Conservation (phyloP, 495 filamentous ascomycete genomes). For the Tuber magnatum region DNA sequence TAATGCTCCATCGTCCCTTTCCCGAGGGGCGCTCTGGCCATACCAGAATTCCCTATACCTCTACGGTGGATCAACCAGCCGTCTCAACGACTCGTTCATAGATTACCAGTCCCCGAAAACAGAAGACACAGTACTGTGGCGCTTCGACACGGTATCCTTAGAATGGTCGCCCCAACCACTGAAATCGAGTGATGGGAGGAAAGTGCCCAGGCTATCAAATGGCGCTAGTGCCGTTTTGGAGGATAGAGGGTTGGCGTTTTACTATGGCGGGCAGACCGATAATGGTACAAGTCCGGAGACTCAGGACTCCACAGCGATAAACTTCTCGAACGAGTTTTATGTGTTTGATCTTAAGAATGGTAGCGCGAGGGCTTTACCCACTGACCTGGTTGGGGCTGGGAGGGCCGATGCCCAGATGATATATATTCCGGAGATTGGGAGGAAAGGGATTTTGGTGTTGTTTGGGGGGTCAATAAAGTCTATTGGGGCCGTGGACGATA, state of each 20-base stretch:
- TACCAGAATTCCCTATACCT: slow-evolving; percentile 16
- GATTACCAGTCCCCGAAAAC: slow-evolving; percentile 14
- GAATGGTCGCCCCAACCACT: slow-evolving; percentile 14
- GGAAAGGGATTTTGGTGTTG: slow-evolving; percentile 20
- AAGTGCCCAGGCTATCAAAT: slow-evolving; percentile 18
- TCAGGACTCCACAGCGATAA: slow-evolving; percentile 2
- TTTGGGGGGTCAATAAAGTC: slow-evolving; percentile 11
- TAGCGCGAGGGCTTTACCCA: slow-evolving; percentile 20
- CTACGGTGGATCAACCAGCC: slow-evolving; percentile 22
- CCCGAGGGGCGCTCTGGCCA: slow-evolving; percentile 26
- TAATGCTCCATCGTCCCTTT: slow-evolving; percentile 11
- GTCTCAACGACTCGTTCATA: slow-evolving; percentile 15
- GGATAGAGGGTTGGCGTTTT: slow-evolving; percentile 27
- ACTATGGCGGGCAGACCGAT: slow-evolving; percentile 23
- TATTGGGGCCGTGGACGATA: not conserved
- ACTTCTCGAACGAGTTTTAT: slow-evolving; percentile 26
- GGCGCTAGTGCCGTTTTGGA: slow-evolving; percentile 21
- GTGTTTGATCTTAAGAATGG: slow-evolving; percentile 28
- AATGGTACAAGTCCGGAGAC: slow-evolving; percentile 18
- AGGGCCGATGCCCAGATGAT: slow-evolving; percentile 24
- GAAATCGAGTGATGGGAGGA: slow-evolving; percentile 5
- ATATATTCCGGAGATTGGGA: slow-evolving; percentile 21
- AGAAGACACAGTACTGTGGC: slow-evolving; percentile 22
- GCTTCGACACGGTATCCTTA: not conserved
- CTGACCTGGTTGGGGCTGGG: slow-evolving; percentile 15